Evolutionary conservation across 1,139 yeast genomes (phyloP).

Genomic region (Saccharomyces hybrid): DNA sequence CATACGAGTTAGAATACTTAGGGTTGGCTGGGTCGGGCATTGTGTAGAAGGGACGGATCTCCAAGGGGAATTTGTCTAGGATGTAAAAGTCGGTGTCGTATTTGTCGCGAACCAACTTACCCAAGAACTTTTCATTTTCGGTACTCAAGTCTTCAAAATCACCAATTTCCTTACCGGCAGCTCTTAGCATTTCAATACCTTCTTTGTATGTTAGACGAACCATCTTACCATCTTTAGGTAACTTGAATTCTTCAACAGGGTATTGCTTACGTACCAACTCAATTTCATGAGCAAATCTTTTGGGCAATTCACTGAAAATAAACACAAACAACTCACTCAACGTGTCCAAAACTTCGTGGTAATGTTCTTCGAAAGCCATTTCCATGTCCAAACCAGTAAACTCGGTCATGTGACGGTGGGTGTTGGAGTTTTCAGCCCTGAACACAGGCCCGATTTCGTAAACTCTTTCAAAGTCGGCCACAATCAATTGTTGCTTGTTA

Average conservation of each 20-base stretch:
- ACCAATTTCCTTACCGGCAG: conserved; percentile 71
- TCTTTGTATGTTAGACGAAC: conserved; percentile 84
- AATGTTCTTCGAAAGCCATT: conserved; percentile 97
- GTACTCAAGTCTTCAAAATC: conserved; percentile 88
- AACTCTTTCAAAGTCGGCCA: conserved; percentile 94
- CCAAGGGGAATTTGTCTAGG: conserved; percentile 95
- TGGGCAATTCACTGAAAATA: conserved; percentile 76
- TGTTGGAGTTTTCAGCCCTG: conserved; percentile 98
- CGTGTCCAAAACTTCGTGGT: conserved; percentile 85
- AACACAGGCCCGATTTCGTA: conserved; percentile 96
- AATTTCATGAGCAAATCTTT: conserved; percentile 74
- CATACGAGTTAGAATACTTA: conserved; percentile 88
- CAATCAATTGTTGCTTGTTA: conserved; percentile 95
- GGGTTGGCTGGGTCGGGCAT: conserved; percentile 96
- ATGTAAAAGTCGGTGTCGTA: conserved; percentile 97
- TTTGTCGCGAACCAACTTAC: conserved; percentile 84
- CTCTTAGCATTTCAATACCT: conserved; percentile 80
- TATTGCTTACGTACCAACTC: conserved; percentile 86
- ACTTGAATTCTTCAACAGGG: conserved; percentile 95
- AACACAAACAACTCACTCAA: conserved; percentile 81
- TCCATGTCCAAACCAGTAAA: conserved; percentile 96
- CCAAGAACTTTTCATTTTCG: conserved; percentile 88
- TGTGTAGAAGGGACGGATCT: conserved; percentile 95
- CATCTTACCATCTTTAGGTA: conserved; percentile 87
- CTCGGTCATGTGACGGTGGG: conserved; percentile 99